These are phyloP conservation scores for Apophysomyces variabilis DNA, from an alignment of 371 early-diverging fungal genomes.

Conservation along the genomic window DNA sequence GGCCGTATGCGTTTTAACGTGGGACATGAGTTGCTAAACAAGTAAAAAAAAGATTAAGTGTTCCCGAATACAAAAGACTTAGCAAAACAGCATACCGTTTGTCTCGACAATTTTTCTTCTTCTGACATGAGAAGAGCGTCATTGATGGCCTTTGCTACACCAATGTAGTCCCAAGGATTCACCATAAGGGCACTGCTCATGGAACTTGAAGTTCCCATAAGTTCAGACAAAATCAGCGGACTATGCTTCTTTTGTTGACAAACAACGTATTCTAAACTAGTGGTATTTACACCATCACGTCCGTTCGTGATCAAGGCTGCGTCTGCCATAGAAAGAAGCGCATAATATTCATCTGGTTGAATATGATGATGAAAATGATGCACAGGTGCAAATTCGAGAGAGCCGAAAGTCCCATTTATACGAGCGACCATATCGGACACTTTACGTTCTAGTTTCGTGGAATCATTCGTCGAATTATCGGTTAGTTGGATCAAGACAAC, in stretches of 20 bases:
- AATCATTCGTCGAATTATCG: conserved; percentile 56
- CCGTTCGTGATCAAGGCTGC: conserved; percentile 94
- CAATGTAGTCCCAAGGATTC: conserved; percentile 94
- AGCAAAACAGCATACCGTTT: conserved; percentile 77
- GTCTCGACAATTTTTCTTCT: conserved; percentile 90
- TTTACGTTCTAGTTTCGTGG: conserved; percentile 76
- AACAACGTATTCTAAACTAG: conserved; percentile 96
- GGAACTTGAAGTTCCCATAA: conserved; percentile 94
- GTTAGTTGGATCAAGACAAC: conserved; percentile 92
- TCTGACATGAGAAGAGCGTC: conserved; percentile 77
- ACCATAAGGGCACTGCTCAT: conserved; percentile 86
- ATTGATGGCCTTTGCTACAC: conserved; percentile 87
- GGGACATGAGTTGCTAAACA: conserved; percentile 72
- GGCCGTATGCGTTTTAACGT: conserved; percentile 91
- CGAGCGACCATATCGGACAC: conserved; percentile 88
- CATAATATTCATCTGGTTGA: conserved; percentile 93
- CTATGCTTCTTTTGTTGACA: conserved; percentile 94
- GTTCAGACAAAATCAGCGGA: conserved; percentile 94
- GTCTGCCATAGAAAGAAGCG: conserved; percentile 95
- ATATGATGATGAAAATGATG: conserved; percentile 96
- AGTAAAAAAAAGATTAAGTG: conserved; percentile 40
- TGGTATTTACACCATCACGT: conserved; percentile 99
- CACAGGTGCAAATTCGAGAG: conserved; percentile 91
- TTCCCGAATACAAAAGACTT: conserved; percentile 71
- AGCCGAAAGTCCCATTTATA: conserved; percentile 93